Evolutionary conservation across 2,329 filamentous ascomycete genomes (phyloP), one percentile per base, ranked within the genome.

Genomic region (Mycosphaerella sp.): DNA sequence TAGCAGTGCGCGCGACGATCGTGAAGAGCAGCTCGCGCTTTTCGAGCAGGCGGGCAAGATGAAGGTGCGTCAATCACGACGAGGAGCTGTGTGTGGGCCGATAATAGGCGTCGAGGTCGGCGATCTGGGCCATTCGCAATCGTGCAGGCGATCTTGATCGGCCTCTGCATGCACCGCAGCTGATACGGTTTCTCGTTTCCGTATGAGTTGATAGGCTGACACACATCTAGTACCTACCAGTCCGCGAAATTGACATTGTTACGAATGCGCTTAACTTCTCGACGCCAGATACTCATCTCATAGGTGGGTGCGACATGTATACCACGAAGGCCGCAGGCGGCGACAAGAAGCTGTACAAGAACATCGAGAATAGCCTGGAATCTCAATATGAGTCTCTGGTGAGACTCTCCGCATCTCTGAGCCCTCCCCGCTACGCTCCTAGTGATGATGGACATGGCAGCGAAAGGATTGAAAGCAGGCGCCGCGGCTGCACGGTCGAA

Each of bases 261-360:
- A 92, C 90, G 57, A 86, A 86, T 74, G 88, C 92, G 59, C 83
- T 98, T 69, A 97, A 95, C 70, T 97, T 97, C 77, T 89, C 93
- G 66, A 96, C 92, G 1, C 83, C 87, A 48, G 92, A 97, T 70
- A 91, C 89, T 69, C 88, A 92, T 63, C 87, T 98, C 57, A 86
- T 90, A 29, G 93, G 93, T 64, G 88, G 89, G 61, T 97, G 92
- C 78, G 93, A 98, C 72, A 80, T 97, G 14, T 98, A 96, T 77
- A 97, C 92, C 8, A 96, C 91, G 26, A 98, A 98, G 73, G 91
- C 93, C 31, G 90, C 92, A 52, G 90, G 91, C 44, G 85, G 86
- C 59, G 93, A 98, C 71, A 96, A 96, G 80, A 97, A 97, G 70
- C 78, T 98, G 7, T 96, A 96, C 78, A 95, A 91, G 73, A 88